Base-by-base conservation (phyloP, 805 yeast species). In the Candida endomychidarum region DNA sequence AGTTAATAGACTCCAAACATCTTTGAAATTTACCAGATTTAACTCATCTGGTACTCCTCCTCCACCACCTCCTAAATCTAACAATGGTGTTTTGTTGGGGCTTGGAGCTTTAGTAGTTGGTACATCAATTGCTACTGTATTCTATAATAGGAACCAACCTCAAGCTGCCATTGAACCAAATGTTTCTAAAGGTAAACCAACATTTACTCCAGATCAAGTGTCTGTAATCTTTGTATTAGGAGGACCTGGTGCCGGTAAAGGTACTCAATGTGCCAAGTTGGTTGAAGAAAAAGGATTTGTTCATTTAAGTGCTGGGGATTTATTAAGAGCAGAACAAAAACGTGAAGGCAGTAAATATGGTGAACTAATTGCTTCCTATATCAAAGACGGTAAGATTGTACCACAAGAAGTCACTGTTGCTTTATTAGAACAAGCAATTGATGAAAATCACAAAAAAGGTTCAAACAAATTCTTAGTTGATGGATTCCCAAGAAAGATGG, bases 401-500 rank as follows among this genome's bases (percentile, higher is more conserved):
- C 99, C 99, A 9, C 97, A 90, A 65, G 84, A 80, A 54, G 83
- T 91, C 40, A 93, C 99, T 2, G 74, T 91, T 51, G 91, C 87
- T 1, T 68, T 91, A 42, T 74, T 91, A 55, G 77, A 83, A 53
- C 81, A 84, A 47, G 95, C 96, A 8, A 89, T 91, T 65, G 54
- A 66, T 27, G 82, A 75, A 23, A 65, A 75, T 36, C 59, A 61
- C 48, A 32, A 43, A 15, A 57, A 70, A n/a, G 83, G 85, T 11
- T 70, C 65, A 17, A 73, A 72, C 38, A 79, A 79, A 51, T 91
- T 90, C 61, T 69, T 91, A 53, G 81, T 91, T 38, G 99, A 91
- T 61, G 99, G 99, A 0, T 91, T 93, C 76, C 99, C 99, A 35
- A 78, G 98, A 60, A 88, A 90, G 61, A 91, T 93, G 97, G 98